These are phyloP conservation scores for Phytopythium boreale DNA, from an alignment of 352 stramenopile species.

Conservation along the genomic window DNA sequence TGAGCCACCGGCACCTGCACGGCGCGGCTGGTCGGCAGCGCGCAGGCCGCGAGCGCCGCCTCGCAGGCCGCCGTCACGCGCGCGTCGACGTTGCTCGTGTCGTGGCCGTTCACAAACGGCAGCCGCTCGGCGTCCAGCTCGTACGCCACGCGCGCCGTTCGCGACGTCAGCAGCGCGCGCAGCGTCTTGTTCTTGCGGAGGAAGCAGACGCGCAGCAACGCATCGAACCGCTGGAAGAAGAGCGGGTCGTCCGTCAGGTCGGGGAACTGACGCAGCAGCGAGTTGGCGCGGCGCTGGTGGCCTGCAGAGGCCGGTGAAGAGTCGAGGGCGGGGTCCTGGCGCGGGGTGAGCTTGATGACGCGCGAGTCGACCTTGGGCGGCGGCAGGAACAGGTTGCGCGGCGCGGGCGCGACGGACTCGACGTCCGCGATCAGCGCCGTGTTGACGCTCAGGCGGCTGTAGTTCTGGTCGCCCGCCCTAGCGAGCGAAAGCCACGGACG, in stretches of 20 bases:
- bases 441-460: constrained; percentile 79
- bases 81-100: constrained; percentile 28
- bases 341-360: constrained; percentile 67
- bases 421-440: constrained; percentile 72
- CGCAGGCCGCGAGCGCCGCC: constrained; percentile 39
- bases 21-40: constrained; percentile 42
- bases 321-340: constrained; percentile 15
- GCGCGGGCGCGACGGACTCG: constrained; percentile 53
- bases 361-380: constrained; percentile 82
- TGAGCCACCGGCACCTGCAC: constrained; percentile 62
- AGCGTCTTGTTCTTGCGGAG: constrained; percentile 87
- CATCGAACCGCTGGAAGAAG: constrained; percentile 79
- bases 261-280: constrained; percentile 3
- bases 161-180: constrained; percentile 62
- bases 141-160: constrained; percentile 44
- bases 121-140: constrained; percentile 18
- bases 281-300: not conserved
- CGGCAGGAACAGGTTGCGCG: constrained; percentile 61
- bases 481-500: not conserved
- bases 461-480: constrained; percentile 71
- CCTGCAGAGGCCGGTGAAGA: not conserved
- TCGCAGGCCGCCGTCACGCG: constrained; percentile 43
- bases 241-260: constrained; percentile 19
- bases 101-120: not conserved
- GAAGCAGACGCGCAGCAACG: constrained; percentile 72